A percentile compares a stretch with the other conserved stretches of the same genome.
Evolutionary conservation across 805 yeast species (phyloP).

Genomic region (Metschnikowia lunata): DNA sequence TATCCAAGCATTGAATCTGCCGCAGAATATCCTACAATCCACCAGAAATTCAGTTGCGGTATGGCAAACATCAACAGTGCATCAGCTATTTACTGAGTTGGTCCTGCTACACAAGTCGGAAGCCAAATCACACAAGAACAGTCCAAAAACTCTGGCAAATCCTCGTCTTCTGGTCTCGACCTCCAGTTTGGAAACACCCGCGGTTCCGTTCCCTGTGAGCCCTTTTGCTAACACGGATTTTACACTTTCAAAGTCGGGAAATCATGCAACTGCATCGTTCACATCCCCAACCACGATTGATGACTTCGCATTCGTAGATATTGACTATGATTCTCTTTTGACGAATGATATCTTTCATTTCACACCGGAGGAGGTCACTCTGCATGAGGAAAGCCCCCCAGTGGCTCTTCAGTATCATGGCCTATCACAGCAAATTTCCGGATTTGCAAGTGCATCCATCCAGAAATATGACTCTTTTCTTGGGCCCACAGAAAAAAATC

Average conservation of each 20-base stretch:
- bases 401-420: conserved; percentile 22
- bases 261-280: neutral
- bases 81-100: neutral
- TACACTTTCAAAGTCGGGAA: neutral
- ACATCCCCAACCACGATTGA: neutral
- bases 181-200: neutral
- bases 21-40: neutral
- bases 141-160: neutral
- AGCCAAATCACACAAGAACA: neutral
- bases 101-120: neutral
- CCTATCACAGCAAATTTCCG: conserved; percentile 18
- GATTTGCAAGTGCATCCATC: conserved; percentile 18
- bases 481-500: conserved; percentile 10
- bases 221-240: neutral
- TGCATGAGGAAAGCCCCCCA: conserved; percentile 14
- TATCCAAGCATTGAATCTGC: neutral
- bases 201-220: neutral
- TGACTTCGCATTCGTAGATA: conserved; percentile 3
- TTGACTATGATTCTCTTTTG: conserved; percentile 3
- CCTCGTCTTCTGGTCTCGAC: neutral
- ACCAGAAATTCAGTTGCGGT: neutral
- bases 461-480: conserved; percentile 15
- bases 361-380: conserved; percentile 14
- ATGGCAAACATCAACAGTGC: neutral
- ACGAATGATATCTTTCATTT: conserved; percentile 18